These are phyloP conservation scores for Biscutella laevigata DNA, from an alignment of 441 rosid genomes.

Conservation along the genomic window DNA sequence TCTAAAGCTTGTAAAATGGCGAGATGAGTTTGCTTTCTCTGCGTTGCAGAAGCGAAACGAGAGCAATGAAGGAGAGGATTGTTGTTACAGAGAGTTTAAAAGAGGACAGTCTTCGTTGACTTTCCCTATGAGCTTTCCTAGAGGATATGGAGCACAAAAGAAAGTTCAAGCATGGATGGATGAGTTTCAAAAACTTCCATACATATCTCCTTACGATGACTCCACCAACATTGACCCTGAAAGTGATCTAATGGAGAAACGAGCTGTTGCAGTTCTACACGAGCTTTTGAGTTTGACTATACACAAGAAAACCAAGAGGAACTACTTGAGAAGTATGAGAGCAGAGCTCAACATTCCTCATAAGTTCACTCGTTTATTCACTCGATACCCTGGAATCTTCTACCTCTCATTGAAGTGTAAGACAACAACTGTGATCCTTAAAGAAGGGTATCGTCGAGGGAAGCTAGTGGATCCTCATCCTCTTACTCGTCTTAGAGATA, in stretches of 20 bases:
- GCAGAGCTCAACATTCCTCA: conserved; percentile 75
- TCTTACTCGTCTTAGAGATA: conserved; percentile 55
- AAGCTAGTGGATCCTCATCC: conserved; percentile 78
- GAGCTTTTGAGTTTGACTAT: conserved; percentile 80
- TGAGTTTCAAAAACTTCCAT: conserved; percentile 88
- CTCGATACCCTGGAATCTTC: conserved; percentile 90
- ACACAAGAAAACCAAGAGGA: conserved; percentile 95
- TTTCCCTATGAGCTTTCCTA: conserved; percentile 80
- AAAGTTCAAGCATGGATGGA: conserved; percentile 95
- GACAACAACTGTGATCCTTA: conserved; percentile 76
- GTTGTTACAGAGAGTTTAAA: conserved; percentile 54
- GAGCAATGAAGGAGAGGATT: conserved; percentile 33
- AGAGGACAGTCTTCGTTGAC: conserved; percentile 59
- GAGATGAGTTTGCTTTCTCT: conserved; percentile 58
- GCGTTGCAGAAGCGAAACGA: conserved; percentile 56
- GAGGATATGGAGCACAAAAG: conserved; percentile 84
- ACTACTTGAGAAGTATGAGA: conserved; percentile 82
- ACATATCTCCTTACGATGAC: conserved; percentile 88
- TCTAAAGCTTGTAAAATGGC: conserved; percentile 60
- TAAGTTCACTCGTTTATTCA: conserved; percentile 79
- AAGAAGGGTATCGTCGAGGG: conserved; percentile 78
- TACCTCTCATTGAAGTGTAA: conserved; percentile 92
- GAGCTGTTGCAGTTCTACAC: conserved; percentile 81
- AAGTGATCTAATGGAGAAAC: conserved; percentile 92
- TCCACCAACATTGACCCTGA: conserved; percentile 57